phyloP scores from a whole-genome alignment of 192 early-diverging fungal species.

The Coemansia sp. region DNA sequence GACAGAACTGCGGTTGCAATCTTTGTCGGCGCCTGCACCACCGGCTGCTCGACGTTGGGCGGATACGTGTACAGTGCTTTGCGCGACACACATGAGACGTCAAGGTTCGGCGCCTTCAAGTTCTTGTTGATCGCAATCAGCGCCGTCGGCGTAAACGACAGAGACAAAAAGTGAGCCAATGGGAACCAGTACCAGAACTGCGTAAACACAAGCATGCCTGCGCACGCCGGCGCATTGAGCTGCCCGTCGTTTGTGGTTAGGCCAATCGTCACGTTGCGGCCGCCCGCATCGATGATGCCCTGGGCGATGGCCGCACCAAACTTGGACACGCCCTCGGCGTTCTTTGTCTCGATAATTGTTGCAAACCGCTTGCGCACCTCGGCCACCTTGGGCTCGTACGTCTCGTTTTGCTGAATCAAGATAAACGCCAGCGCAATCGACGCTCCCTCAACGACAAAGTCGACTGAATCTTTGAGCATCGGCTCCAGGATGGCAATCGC shows the following conservation, averaged over 20 bases:
- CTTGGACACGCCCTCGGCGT: slow-evolving; percentile 88
- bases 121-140: slow-evolving; percentile 93
- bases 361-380: slow-evolving; percentile 84
- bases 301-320: slow-evolving; percentile 96
- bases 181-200: slow-evolving; percentile 99
- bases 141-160: slow-evolving; percentile 94
- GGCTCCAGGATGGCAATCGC: slow-evolving; percentile 94
- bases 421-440: slow-evolving; percentile 94
- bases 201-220: slow-evolving; percentile 97
- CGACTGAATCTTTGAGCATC: slow-evolving; percentile 95
- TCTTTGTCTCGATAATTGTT: slow-evolving; percentile 86
- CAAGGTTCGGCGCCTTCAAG: slow-evolving; percentile 81
- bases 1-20: slow-evolving; percentile 94
- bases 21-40: slow-evolving; percentile 44
- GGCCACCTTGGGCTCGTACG: slow-evolving; percentile 76
- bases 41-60: slow-evolving; percentile 75
- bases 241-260: slow-evolving; percentile 84
- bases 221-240: slow-evolving; percentile 91
- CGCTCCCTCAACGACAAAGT: slow-evolving; percentile 97
- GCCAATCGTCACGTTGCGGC: slow-evolving; percentile 95
- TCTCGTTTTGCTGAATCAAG: slow-evolving; percentile 93
- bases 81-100: slow-evolving; percentile 79
- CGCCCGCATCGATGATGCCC: slow-evolving; percentile 98
- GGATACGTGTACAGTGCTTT: slow-evolving; percentile 94
- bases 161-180: slow-evolving; percentile 89